These are phyloP conservation scores for Wickerhamiella australiensis DNA, from an alignment of 805 yeast species.

Conservation along the genomic window DNA sequence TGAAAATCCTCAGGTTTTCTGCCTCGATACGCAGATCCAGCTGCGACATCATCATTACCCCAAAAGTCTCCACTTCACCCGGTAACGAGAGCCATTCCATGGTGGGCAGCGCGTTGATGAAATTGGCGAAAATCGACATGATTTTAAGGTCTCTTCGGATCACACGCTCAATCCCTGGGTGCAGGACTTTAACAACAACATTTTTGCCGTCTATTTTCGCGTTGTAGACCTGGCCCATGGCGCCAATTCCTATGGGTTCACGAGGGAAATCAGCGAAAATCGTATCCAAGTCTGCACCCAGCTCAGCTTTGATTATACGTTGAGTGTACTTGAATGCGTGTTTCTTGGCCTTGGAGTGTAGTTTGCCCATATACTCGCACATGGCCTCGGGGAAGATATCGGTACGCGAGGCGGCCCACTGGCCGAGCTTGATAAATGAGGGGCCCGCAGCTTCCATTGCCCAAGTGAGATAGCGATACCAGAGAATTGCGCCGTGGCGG, in stretches of 20 bases:
- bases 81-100: constrained; percentile 98
- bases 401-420: constrained; percentile 97
- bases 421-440: constrained; percentile 68
- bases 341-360: constrained; percentile 73
- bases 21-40: constrained; percentile 86
- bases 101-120: constrained; percentile 66
- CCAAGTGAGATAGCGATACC: constrained; percentile 57
- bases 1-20: constrained; percentile 59
- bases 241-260: constrained; percentile 89
- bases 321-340: constrained; percentile 58
- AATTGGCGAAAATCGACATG: constrained; percentile 66
- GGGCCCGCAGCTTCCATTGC: constrained; percentile 83
- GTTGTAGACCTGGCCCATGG: constrained; percentile 89
- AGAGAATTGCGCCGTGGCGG: constrained; percentile 50
- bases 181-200: constrained; percentile 87
- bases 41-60: constrained; percentile 75
- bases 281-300: constrained; percentile 52
- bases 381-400: constrained; percentile 75
- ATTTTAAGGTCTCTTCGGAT: constrained; percentile 73
- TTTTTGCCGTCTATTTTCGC: constrained; percentile 45
- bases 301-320: constrained; percentile 44
- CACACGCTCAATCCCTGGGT: constrained; percentile 65
- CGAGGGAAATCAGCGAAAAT: constrained; percentile 68
- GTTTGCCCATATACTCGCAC: constrained; percentile 60
- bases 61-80: constrained; percentile 82